A percentile compares a stretch with the other conserved stretches of the same genome.
Evolutionary conservation across 2,329 filamentous ascomycete genomes (phyloP).

Genomic region (Aspergillus sp.): DNA sequence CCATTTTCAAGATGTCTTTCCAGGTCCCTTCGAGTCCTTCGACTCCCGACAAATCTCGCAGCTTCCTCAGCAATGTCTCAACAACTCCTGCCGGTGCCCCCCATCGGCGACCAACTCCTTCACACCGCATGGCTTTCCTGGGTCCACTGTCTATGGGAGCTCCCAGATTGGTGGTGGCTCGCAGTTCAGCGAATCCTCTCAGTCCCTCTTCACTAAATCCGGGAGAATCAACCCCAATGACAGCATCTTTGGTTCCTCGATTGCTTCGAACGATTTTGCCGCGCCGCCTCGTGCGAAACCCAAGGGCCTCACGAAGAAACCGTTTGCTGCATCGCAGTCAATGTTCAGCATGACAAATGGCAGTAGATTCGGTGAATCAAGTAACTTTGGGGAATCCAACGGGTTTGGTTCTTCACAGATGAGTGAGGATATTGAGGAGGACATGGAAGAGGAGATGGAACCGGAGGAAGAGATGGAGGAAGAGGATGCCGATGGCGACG

Average conservation of each 20-base stretch:
- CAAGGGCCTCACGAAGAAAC: slow-evolving; percentile 16
- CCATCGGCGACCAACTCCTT: slow-evolving; percentile 51
- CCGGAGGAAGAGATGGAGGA: slow-evolving; percentile 35
- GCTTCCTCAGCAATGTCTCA: slow-evolving; percentile 41
- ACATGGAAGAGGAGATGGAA: slow-evolving; percentile 33
- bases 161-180: slow-evolving; percentile 38
- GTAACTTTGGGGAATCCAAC: slow-evolving; percentile 19
- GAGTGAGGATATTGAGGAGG: slow-evolving; percentile 21
- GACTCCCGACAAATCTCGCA: slow-evolving; percentile 34
- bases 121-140: slow-evolving; percentile 52
- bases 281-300: slow-evolving; percentile 23
- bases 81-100: slow-evolving; percentile 56
- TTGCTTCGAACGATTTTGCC: slow-evolving; percentile 29
- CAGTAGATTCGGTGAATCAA: slow-evolving; percentile 20
- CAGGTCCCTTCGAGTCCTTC: slow-evolving; percentile 26
- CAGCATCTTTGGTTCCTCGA: slow-evolving; percentile 34
- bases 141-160: slow-evolving; percentile 48
- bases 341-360: slow-evolving; percentile 24
- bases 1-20: slow-evolving; percentile 29
- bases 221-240: slow-evolving; percentile 30
- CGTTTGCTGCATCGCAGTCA: slow-evolving; percentile 20
- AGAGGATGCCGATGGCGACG: slow-evolving; percentile 33
- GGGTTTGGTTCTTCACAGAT: slow-evolving; percentile 21
- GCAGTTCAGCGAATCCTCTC: slow-evolving; percentile 30
- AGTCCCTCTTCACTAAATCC: slow-evolving; percentile 34